Evolutionary conservation across 768 basidiomycete species (phyloP), one percentile per base, ranked within the genome.

Genomic region (Mycena amicta): DNA sequence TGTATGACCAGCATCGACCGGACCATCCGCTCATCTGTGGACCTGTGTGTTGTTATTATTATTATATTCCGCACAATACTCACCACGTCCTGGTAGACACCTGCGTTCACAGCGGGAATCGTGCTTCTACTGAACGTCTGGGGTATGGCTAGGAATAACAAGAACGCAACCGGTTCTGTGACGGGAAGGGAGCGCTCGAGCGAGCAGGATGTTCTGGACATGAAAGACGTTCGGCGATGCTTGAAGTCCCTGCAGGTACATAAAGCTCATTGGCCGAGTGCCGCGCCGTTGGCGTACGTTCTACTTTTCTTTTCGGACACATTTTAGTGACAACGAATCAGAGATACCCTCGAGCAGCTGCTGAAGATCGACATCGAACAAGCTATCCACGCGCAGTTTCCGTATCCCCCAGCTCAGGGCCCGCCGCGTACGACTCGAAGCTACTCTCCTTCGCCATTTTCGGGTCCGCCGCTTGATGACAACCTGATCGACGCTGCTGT

Each of bases 101-200:
- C 61, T 2, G 2, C 55, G 2, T 62, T 62, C 50, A 51, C 53
- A 6, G 29, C 61, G 1, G 56, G 30, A 18, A 55, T 52, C 27
- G 50, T 57, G 1, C 27, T 59, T 5, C 46, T 59, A 1, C 28
- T 59, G 6, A 41, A 51, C 23, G 39, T 30, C 26, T 55, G 58
- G 58, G 51, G 50, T 29, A 49, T 49, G 22, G 47, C 47, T 8
- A 12, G 47, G 6, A 49, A 28, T 22, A 49, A 26, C 26, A 25
- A 26, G 27, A 12, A 49, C 11, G n/a, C 47, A 12, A 27, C 47
- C 12, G 47, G 47, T 12, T 49, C 47, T 8, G 47, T 49, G 6
- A 23, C n/a, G 6, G 47, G 25, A 4, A 28, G 11, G 47, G 25
- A 13, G 13, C 25, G 47, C 47, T 6, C 25, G 27, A 49, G 12